Conservation (phyloP, 768 basidiomycete species). For the Pleurotus sapidus region DNA sequence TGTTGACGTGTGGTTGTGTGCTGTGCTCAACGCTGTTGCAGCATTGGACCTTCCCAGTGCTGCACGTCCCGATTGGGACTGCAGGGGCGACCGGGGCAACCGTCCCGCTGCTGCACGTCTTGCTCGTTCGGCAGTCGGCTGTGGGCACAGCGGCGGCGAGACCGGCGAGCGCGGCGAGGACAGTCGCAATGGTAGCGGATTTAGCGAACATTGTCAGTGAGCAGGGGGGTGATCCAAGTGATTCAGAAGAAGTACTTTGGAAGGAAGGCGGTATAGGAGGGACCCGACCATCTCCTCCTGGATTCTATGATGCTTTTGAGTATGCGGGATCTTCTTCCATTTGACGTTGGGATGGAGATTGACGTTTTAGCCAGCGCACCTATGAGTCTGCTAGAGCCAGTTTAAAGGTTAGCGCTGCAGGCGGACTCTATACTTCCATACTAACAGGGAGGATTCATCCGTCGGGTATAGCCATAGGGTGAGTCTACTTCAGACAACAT, state of each 20-base stretch:
- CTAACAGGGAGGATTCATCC: no score
- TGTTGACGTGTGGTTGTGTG: constrained; percentile 3
- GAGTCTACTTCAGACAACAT: no score
- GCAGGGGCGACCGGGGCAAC: no score
- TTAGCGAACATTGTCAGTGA: constrained; percentile 7
- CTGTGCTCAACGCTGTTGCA: constrained; percentile 5
- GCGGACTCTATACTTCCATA: no score
- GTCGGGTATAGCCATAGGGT: no score
- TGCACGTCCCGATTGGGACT: background rate
- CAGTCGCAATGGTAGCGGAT: background rate
- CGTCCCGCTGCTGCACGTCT: no score
- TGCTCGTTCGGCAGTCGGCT: background rate
- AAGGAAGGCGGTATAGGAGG: background rate
- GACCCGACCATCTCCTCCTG: background rate
- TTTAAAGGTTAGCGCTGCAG: no score
- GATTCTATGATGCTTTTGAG: background rate
- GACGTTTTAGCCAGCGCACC: constrained; percentile 5
- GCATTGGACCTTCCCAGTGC: constrained; percentile 3
- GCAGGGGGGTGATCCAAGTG: constrained; percentile 1
- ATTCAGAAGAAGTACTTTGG: constrained; percentile 1
- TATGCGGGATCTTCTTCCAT: constrained; percentile 1
- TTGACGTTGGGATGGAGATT: background rate
- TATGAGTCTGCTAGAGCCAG: background rate
- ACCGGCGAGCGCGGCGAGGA: constrained; percentile 5
- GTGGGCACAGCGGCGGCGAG: constrained; percentile 3